Evolutionary conservation across 805 yeast species (phyloP), one percentile per base, ranked within the genome.

Genomic region (Lipomyces chichibuensis): DNA sequence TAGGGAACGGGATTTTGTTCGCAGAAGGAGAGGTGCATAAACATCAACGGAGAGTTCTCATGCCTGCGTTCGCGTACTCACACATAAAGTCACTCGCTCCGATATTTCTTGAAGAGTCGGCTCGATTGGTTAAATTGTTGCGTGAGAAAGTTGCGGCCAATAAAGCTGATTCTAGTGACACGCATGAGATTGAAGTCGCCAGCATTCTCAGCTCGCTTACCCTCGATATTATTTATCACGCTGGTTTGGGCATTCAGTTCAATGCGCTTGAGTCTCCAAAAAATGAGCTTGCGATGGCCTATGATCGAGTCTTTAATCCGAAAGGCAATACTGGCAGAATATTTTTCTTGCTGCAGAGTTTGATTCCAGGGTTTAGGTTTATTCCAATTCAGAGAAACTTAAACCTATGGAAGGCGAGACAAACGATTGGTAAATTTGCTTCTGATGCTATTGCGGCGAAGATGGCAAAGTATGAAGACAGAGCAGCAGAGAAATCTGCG

Each of bases 1-100:
- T 69, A 9, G 71, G 71, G n/a, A 60, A 65, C 43, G 69, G 69
- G 17, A 13, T 69, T 20, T 17, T 69, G 11, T 65, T 66, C 59
- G 59, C 69, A 5, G 71, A 69, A 53, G 71, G 71, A 29, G 71
- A 69, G 11, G 59, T 13, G 56, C 71, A 69, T 27, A 63, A 58
- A 46, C 62, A 49, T 20, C 71, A 69, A 49, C 54, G 71, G 11
- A 65, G 64, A 37, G 35, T 63, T 29, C 62, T 69, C 8, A 63
- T 64, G 67, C 71, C 71, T 0, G 71, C 65, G 39, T 66, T 69
- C 49, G 29, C 67, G 17, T 62, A 33, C 53, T 57, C 58, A 7
- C 61, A 64, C 33, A 32, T 63, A 11, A 63, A 62, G 29, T 56
- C 64, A 1, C 60, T 69, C 25, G 69, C 62, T 3, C 71, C 71